These are phyloP conservation scores for Microcos paniculata DNA, from an alignment of 345 rosid genomes.

Conservation along the genomic window DNA sequence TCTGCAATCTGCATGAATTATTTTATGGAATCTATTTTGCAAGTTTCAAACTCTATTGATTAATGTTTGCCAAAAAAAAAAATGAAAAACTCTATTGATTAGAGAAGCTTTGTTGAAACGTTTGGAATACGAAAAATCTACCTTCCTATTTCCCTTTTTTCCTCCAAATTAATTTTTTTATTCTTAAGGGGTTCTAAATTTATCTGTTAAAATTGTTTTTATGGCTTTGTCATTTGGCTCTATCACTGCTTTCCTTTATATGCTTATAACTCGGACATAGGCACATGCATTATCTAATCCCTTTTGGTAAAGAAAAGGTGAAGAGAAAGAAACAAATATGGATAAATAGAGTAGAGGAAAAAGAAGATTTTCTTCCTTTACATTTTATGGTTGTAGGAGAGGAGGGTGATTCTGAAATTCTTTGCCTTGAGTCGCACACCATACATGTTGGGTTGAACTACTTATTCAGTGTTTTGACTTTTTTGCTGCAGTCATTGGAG, in stretches of 20 bases:
- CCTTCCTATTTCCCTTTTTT: neutral
- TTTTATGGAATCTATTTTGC: neutral
- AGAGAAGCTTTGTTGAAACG: neutral
- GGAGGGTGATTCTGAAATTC: neutral
- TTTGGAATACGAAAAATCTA: neutral
- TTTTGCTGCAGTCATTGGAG: slow-evolving; percentile 71
- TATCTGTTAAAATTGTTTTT: neutral
- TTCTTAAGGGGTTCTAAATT: neutral
- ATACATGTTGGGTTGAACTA: neutral
- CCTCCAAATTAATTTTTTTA: neutral
- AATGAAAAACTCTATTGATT: too few relatives aligned
- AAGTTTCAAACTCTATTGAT: neutral
- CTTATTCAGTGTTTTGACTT: slow-evolving; percentile 9
- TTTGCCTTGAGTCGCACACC: neutral
- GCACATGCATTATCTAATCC: neutral
- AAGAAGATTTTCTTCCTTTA: neutral
- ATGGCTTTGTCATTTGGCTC: neutral
- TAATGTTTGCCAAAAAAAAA: too few relatives aligned
- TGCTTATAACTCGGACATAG: neutral
- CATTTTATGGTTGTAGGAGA: too few relatives aligned
- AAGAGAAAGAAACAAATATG: neutral
- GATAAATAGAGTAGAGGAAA: neutral
- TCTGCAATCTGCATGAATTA: neutral
- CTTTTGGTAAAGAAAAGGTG: neutral
- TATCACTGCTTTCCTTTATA: neutral